Base-by-base conservation (phyloP, 176 grass and related monocot species). In the Leersia perrieri region DNA sequence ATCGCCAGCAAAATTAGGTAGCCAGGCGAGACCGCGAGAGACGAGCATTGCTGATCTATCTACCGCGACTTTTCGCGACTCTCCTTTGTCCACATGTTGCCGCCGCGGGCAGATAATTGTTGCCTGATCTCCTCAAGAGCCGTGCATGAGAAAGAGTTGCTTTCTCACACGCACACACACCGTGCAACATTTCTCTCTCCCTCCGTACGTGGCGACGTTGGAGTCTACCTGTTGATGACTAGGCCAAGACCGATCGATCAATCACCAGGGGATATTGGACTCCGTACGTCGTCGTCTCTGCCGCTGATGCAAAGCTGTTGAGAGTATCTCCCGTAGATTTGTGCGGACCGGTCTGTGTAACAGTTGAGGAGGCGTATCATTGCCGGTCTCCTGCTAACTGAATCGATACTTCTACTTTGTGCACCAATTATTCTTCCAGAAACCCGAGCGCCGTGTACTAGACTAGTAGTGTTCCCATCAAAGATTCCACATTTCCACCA, bases 101-200 rank as follows among this genome's bases (percentile, higher is more conserved):
- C 68, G 76, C 84, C 68, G 75, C 70, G 36, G 22, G 85, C 78
- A 77, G 33, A 64, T 71, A 77, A 55, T 39, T 47, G 51, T 67
- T 72, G 31, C 2, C 57, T 5, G 16, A 64, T 51, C 67, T 5
- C 23, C 38, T 76, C 79, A 76, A 82, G 73, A 83, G 80, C 42
- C 80, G 70, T 78, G 55, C 7, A 12, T 41, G 73, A 4, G 26
- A 8, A 41, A 64, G 42, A 55, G 7, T 55, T 7, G 22, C 51
- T n/a, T n/a, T 55, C 51, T 41, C 64, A 18, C 27, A 0, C 45
- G 20, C 45, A 0, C 45, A 51, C 45, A 20, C 16, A 51, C 16
- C 18, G 44, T 18, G 18, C 18, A 49, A 47, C 18, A 49, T 18
- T 0, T 18, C 15, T 53, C 49, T 41, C 79, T 25, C 30, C 31